phyloP scores from a whole-genome alignment of 2,329 filamentous ascomycete genomes.

The Chaetoscypha palmicola region DNA sequence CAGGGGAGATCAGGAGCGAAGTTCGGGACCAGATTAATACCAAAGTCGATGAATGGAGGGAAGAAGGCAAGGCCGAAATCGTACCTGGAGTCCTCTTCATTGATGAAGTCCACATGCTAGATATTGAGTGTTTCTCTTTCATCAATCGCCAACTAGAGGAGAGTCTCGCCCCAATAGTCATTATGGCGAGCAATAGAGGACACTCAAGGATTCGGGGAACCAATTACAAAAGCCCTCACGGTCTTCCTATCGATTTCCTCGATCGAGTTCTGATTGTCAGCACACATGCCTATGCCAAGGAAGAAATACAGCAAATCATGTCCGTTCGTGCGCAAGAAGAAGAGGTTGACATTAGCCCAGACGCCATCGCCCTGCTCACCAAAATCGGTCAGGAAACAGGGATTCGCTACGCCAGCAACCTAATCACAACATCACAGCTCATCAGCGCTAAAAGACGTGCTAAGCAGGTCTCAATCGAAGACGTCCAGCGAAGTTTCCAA shows the following conservation, averaged over 20 bases:
- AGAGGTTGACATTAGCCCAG: constrained; percentile 83
- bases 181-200: constrained; percentile 97
- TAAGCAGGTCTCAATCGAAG: constrained; percentile 75
- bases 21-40: constrained; percentile 98
- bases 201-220: constrained; percentile 88
- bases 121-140: constrained; percentile 98
- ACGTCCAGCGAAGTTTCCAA: constrained; percentile 88
- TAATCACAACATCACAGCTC: constrained; percentile 90
- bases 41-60: constrained; percentile 98
- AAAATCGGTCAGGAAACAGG: constrained; percentile 94
- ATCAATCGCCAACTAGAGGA: constrained; percentile 95
- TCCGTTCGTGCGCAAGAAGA: constrained; percentile 91
- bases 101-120: constrained; percentile 98
- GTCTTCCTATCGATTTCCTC: constrained; percentile 88
- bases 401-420: constrained; percentile 91
- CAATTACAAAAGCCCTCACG: constrained; percentile 87
- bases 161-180: constrained; percentile 91
- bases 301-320: constrained; percentile 89
- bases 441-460: constrained; percentile 78
- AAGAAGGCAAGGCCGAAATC: constrained; percentile 97
- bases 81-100: constrained; percentile 97
- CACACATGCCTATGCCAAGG: constrained; percentile 73
- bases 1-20: constrained; percentile 93
- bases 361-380: constrained; percentile 85
- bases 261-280: constrained; percentile 95